phyloP scores from a whole-genome alignment of 2,329 filamentous ascomycete species.

The Fusarium chaquense region DNA sequence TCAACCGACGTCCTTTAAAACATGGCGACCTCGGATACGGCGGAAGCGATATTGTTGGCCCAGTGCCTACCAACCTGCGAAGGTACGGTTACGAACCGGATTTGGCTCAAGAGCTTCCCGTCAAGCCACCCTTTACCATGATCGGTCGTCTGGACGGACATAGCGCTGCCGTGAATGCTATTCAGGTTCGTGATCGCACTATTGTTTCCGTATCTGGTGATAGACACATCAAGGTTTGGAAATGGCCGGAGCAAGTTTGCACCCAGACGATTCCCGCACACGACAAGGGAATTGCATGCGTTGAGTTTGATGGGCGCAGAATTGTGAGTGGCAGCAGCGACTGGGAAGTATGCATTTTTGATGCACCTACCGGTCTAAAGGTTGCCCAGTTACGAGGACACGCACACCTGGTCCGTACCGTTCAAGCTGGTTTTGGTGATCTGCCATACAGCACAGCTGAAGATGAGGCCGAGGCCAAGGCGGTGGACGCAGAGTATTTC shows the following conservation, averaged over 20 bases:
- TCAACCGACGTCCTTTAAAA: conserved; percentile 80
- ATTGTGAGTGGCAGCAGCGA: conserved; percentile 98
- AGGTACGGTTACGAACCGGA: conserved; percentile 67
- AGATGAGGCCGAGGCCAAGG: conserved; percentile 77
- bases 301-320: conserved; percentile 92
- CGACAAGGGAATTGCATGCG: conserved; percentile 94
- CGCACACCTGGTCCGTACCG: conserved; percentile 86
- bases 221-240: conserved; percentile 93
- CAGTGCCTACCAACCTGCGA: conserved; percentile 64
- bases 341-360: conserved; percentile 95
- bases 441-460: conserved; percentile 82
- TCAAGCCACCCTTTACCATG: conserved; percentile 76
- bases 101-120: conserved; percentile 59
- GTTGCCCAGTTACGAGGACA: conserved; percentile 90
- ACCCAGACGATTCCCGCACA: conserved; percentile 86
- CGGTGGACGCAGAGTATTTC: conserved; percentile 80
- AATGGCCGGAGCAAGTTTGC: conserved; percentile 83
- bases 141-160: conserved; percentile 87
- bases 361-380: conserved; percentile 85
- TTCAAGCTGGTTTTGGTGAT: conserved; percentile 95
- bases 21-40: conserved; percentile 70
- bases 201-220: conserved; percentile 97
- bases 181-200: conserved; percentile 86
- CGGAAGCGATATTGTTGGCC: conserved; percentile 58
- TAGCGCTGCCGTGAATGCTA: conserved; percentile 92